Evolutionary conservation across 2,329 filamentous ascomycete species (phyloP).

Genomic region (Cladophialophora chaetospira): DNA sequence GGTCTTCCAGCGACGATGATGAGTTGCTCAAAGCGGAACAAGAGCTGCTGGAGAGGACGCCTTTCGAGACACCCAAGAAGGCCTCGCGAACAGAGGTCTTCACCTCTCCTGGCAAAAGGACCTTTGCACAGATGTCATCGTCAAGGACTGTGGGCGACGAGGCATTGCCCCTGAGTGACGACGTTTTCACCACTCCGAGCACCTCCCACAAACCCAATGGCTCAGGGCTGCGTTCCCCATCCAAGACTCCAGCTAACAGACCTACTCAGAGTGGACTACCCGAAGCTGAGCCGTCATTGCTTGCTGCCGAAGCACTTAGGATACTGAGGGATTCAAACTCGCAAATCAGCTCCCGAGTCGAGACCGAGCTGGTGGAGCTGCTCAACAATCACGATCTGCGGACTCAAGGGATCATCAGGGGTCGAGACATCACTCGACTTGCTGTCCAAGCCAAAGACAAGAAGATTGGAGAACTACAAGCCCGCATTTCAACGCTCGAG

Average conservation of each 20-base stretch:
- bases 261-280: constrained; percentile 17
- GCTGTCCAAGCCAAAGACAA: constrained; percentile 66
- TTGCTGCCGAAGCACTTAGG: constrained; percentile 36
- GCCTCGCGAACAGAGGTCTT: constrained; percentile 37
- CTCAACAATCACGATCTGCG: constrained; percentile 61
- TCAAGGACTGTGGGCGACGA: constrained; percentile 10
- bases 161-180: constrained; percentile 26
- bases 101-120: constrained; percentile 44
- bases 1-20: constrained; percentile 42
- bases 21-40: constrained; percentile 38
- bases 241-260: constrained; percentile 18
- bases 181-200: constrained; percentile 30
- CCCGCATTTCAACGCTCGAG: constrained; percentile 62
- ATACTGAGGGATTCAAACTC: constrained; percentile 39
- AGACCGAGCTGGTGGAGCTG: constrained; percentile 43
- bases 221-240: constrained; percentile 28
- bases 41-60: constrained; percentile 16
- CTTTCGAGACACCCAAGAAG: constrained; percentile 42
- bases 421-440: constrained; percentile 66
- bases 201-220: constrained; percentile 22
- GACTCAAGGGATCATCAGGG: constrained; percentile 63
- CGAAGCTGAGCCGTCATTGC: constrained; percentile 37
- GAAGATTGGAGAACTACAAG: constrained; percentile 65
- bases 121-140: constrained; percentile 35
- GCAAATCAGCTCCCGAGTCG: constrained; percentile 38